phyloP scores from a whole-genome alignment of 2,329 filamentous ascomycete species.

The Alternaria sp. region DNA sequence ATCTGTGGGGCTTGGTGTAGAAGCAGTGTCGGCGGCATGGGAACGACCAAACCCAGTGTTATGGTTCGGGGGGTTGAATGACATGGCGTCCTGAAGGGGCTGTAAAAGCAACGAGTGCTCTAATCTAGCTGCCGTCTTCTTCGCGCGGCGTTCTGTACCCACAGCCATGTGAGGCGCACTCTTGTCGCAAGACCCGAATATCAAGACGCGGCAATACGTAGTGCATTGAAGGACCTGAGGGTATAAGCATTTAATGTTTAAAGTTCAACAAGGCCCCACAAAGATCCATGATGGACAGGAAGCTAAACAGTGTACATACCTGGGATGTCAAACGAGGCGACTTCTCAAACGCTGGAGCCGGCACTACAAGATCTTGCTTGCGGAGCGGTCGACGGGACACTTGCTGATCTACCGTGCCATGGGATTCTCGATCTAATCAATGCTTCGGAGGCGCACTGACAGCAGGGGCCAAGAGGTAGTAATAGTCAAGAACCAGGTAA shows the following conservation, averaged over 20 bases:
- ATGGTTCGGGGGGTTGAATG: slow-evolving; percentile 40
- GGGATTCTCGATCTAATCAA: slow-evolving; percentile 38
- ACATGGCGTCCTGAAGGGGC: slow-evolving; percentile 43
- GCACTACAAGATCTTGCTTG: slow-evolving; percentile 41
- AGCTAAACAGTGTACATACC: slow-evolving; percentile 38
- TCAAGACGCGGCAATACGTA: slow-evolving; percentile 28
- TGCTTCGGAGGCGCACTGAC: slow-evolving; percentile 35
- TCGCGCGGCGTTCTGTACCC: slow-evolving; percentile 44
- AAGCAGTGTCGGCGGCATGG: slow-evolving; percentile 29
- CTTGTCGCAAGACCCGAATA: slow-evolving; percentile 35
- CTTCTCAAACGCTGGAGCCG: slow-evolving; percentile 46
- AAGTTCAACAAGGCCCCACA: slow-evolving; percentile 30
- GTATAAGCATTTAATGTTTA: slow-evolving; percentile 40
- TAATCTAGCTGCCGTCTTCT: slow-evolving; percentile 43
- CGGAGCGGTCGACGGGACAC: slow-evolving; percentile 41
- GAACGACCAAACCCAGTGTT: slow-evolving; percentile 33
- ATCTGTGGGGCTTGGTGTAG: slow-evolving; percentile 30
- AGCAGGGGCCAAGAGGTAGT: slow-evolving; percentile 34
- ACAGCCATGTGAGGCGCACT: slow-evolving; percentile 48
- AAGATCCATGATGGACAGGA: slow-evolving; percentile 19
- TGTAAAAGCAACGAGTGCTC: slow-evolving; percentile 43
- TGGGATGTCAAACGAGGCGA: slow-evolving; percentile 33
- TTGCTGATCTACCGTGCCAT: slow-evolving; percentile 44
- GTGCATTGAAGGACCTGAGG: slow-evolving; percentile 40
- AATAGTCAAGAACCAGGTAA: slow-evolving; percentile 28